Evolutionary conservation across 2,329 filamentous ascomycete genomes (phyloP).

Genomic region (Stachybotrys echinatus): DNA sequence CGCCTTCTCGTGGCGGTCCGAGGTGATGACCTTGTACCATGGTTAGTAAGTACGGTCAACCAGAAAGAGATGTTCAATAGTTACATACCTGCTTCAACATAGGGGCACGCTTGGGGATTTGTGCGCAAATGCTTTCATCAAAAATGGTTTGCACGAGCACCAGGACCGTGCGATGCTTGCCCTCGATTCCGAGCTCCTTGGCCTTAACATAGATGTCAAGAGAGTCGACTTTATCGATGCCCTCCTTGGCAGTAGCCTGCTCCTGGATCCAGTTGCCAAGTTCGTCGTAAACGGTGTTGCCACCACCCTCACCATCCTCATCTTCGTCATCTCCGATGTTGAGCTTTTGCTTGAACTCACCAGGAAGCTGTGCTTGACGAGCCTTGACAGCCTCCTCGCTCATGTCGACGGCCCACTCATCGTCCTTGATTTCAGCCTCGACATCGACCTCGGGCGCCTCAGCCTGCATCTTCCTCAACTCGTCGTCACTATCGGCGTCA

Average conservation of each 20-base stretch:
- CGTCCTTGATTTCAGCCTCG: constrained; percentile 66
- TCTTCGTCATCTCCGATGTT: constrained; percentile 78
- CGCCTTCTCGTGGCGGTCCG: constrained; percentile 91
- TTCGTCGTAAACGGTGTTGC: constrained; percentile 77
- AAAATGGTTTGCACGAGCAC: constrained; percentile 94
- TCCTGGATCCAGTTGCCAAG: constrained; percentile 88
- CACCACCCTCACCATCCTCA: constrained; percentile 71
- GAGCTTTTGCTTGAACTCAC: constrained; percentile 88
- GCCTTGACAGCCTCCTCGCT: constrained; percentile 93
- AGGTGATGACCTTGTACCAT: constrained; percentile 62
- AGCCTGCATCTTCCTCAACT: constrained; percentile 77
- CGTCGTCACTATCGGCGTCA: constrained; percentile 82
- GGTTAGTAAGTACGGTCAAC: constrained; percentile 19
- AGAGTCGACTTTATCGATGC: constrained; percentile 75
- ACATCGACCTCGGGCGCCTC: constrained; percentile 41
- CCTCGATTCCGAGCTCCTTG: constrained; percentile 89
- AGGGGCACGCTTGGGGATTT: constrained; percentile 76
- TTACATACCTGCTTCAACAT: constrained; percentile 79
- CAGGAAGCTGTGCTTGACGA: constrained; percentile 87
- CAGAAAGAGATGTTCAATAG: neutral
- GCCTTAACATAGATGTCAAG: constrained; percentile 94
- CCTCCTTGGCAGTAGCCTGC: constrained; percentile 65
- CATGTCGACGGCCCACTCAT: constrained; percentile 95
- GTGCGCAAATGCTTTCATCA: constrained; percentile 79
- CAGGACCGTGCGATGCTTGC: constrained; percentile 87